Evolutionary conservation across 2,329 filamentous ascomycete genomes (phyloP).

Genomic region (Fusarium globosum): DNA sequence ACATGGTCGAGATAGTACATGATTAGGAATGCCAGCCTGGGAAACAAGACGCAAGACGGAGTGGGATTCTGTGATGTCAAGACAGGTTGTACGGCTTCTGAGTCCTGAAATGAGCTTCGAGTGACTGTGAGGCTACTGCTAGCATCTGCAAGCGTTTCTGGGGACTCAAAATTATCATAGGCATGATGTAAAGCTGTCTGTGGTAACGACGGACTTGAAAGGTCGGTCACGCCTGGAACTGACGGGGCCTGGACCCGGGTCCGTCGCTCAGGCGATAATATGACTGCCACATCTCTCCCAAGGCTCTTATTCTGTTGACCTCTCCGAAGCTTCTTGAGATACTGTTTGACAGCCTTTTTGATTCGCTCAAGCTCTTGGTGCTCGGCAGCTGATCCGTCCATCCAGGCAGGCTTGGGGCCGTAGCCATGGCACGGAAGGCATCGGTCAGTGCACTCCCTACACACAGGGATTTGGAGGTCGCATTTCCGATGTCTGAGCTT

Average conservation of each 20-base stretch:
- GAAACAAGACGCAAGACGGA: not conserved
- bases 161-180: fast-evolving
- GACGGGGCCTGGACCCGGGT: too few species aligned
- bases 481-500: slow-evolving; percentile 5
- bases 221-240: not conserved
- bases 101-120: not conserved
- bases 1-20: slow-evolving; percentile 5
- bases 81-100: too few species aligned
- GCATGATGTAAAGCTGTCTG: fast-evolving
- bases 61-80: not conserved
- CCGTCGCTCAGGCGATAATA: not conserved
- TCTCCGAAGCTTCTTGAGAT: not conserved
- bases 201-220: not conserved
- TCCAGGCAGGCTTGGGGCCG: not conserved
- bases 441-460: not conserved
- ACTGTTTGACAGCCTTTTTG: not conserved
- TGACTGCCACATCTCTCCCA: too few species aligned
- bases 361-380: not conserved
- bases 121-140: fast-evolving
- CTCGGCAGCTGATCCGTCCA: not conserved
- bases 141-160: fast-evolving
- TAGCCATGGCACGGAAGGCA: not conserved
- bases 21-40: not conserved
- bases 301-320: not conserved
- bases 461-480: not conserved